Evolutionary conservation across 2,329 filamentous ascomycete species (phyloP).

Genomic region (Phoma sp.): DNA sequence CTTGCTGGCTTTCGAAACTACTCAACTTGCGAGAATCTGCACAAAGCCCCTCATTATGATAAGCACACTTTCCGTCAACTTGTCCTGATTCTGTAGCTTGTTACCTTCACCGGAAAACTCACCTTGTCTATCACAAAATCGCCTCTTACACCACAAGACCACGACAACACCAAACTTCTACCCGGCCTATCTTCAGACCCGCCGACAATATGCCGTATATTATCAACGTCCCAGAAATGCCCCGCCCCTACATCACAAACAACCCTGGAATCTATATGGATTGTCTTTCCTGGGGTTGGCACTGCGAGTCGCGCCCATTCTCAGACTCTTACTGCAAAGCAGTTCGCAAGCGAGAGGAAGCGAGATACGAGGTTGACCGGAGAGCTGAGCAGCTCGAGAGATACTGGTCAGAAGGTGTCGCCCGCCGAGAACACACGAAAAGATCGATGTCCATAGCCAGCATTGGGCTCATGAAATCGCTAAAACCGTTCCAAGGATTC

Average conservation of each 20-base stretch:
- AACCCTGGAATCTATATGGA: constrained; percentile 32
- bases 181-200: neutral
- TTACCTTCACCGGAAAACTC: neutral
- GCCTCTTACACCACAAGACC: neutral
- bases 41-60: constrained; percentile 9
- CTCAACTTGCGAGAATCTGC: constrained; percentile 7
- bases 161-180: neutral
- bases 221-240: constrained; percentile 22
- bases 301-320: constrained; percentile 27
- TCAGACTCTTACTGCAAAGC: constrained; percentile 24
- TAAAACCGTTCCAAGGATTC: constrained; percentile 15
- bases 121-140: neutral
- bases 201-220: constrained; percentile 30
- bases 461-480: constrained; percentile 4
- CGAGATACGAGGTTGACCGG: constrained; percentile 19
- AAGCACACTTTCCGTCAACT: neutral
- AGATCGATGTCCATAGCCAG: constrained; percentile 7
- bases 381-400: constrained; percentile 24
- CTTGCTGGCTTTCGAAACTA: constrained; percentile 15
- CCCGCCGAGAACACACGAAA: constrained; percentile 11
- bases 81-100: neutral
- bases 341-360: constrained; percentile 21
- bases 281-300: constrained; percentile 23
- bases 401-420: constrained; percentile 15
- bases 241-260: constrained; percentile 29